Percentiles rank a stretch among this genome's conserved stretches.
Evolutionary conservation across 225 moss, liverwort and hornwort genomes (phyloP).

Genomic region (Bryoerythrophyllum caledonicum): DNA sequence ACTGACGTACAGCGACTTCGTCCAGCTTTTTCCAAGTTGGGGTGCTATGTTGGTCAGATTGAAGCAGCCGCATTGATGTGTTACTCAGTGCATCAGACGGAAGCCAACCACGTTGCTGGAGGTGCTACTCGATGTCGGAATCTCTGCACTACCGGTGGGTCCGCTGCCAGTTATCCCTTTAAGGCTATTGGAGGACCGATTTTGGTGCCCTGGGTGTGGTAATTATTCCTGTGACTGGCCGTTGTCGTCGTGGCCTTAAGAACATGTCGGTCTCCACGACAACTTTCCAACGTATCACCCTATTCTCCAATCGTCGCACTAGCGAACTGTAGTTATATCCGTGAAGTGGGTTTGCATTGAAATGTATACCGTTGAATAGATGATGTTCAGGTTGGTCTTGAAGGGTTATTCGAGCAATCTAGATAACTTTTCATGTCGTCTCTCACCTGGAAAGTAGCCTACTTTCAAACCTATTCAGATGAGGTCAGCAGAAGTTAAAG

Average conservation of each 20-base stretch:
- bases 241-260: too few relatives aligned
- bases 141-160: not conserved
- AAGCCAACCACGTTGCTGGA: not conserved
- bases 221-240: too few relatives aligned
- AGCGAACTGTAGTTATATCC: too few relatives aligned
- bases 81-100: not conserved
- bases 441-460: not conserved
- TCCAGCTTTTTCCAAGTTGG: conserved; percentile 2
- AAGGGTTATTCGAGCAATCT: not conserved
- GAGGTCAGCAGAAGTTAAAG: not conserved
- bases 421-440: not conserved
- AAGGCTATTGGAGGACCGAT: too few relatives aligned
- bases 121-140: not conserved
- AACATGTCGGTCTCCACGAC: too few relatives aligned
- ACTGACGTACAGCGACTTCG: not conserved
- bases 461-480: not conserved
- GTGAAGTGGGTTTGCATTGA: too few relatives aligned
- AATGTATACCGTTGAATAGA: too few relatives aligned
- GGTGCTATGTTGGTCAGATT: not conserved
- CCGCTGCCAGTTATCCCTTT: too few relatives aligned
- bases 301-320: too few relatives aligned
- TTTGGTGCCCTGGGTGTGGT: too few relatives aligned
- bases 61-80: not conserved
- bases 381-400: too few relatives aligned
- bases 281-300: too few relatives aligned